phyloP scores from a whole-genome alignment of 148 eudicot species.

The Cornus controversa region DNA sequence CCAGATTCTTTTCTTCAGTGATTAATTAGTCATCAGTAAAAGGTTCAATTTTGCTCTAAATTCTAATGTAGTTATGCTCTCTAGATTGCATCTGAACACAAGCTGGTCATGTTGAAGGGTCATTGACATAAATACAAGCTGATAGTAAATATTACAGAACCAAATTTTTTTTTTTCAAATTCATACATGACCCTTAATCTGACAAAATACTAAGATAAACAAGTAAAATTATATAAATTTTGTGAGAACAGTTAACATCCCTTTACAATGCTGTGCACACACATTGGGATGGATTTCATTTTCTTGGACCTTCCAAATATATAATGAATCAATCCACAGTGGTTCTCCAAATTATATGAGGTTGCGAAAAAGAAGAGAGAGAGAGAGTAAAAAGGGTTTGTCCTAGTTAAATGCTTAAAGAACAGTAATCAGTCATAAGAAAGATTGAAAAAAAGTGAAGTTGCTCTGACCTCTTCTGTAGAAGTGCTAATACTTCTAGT shows the following conservation, averaged over 20 bases:
- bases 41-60: background rate
- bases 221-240: background rate
- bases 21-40: background rate
- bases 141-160: background rate
- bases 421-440: background rate
- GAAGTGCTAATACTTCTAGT: background rate
- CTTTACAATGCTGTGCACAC: too few relatives aligned
- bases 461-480: conserved; percentile 9
- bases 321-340: too few relatives aligned
- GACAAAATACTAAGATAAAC: background rate
- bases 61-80: background rate
- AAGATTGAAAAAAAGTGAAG: background rate
- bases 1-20: background rate
- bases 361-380: too few relatives aligned
- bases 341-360: too few relatives aligned
- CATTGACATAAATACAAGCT: background rate
- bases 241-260: background rate
- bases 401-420: too few relatives aligned
- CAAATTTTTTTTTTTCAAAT: background rate
- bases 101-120: background rate
- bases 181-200: background rate
- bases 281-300: too few relatives aligned
- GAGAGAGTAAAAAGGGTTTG: too few relatives aligned
- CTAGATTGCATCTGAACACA: background rate
- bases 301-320: too few relatives aligned